These are phyloP conservation scores for Dryas alaskensis DNA, from an alignment of 306 rosid species.

Conservation along the genomic window DNA sequence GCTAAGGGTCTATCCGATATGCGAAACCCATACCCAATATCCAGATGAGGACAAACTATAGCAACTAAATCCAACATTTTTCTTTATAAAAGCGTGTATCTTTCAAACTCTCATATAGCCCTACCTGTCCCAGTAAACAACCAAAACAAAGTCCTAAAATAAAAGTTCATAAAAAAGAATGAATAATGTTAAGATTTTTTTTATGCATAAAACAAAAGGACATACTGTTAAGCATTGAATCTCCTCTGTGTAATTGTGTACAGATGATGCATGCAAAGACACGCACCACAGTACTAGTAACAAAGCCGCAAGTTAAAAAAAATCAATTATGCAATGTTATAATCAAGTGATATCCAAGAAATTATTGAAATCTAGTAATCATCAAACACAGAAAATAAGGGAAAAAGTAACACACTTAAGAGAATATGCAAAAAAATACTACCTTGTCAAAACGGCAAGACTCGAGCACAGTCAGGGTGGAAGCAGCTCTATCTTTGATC, in stretches of 20 bases:
- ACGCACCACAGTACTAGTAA: neutral
- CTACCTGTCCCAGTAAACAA: neutral
- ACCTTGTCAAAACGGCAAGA: slow-evolving; percentile 96
- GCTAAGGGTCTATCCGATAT: neutral
- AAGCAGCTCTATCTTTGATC: slow-evolving; percentile 51
- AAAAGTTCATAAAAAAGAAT: neutral
- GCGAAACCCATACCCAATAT: neutral
- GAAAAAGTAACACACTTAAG: neutral
- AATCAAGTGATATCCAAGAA: neutral
- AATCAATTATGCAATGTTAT: neutral
- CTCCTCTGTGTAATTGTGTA: neutral
- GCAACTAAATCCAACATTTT: neutral
- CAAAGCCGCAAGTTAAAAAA: neutral
- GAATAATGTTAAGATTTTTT: neutral
- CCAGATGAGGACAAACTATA: neutral
- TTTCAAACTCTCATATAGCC: neutral
- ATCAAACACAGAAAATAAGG: neutral
- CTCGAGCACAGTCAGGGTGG: slow-evolving; percentile 69
- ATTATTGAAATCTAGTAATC: neutral
- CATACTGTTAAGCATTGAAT: neutral
- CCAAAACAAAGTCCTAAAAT: neutral
- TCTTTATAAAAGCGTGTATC: neutral
- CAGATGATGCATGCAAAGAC: neutral
- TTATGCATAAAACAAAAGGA: neutral
- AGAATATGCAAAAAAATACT: slow-evolving; percentile 25